These are phyloP conservation scores for Apiotrichum sp. DNA, from an alignment of 1,284 basidiomycete species.

Conservation along the genomic window DNA sequence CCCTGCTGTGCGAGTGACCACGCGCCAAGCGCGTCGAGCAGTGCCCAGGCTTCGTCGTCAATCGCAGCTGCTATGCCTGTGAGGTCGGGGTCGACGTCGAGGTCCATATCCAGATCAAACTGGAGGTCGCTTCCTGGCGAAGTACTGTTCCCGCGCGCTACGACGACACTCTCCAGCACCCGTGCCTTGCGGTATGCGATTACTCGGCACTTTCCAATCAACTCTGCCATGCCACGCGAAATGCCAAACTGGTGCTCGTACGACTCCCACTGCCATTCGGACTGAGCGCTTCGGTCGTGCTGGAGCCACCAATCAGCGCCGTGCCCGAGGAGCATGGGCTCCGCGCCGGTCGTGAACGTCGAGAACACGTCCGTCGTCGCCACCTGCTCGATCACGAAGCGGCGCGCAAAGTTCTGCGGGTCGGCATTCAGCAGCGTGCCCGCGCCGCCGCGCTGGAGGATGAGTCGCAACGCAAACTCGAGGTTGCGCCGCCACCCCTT, in stretches of 20 bases:
- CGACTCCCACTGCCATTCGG: conserved; percentile 15
- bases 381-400: conserved; percentile 20
- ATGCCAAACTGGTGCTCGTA: conserved; percentile 20
- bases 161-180: background rate
- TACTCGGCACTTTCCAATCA: conserved; percentile 15
- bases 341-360: conserved; percentile 16
- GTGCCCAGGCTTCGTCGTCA: conserved; percentile 1
- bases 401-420: conserved; percentile 10
- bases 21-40: conserved; percentile 7
- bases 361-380: conserved; percentile 18
- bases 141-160: background rate
- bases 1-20: conserved; percentile 11
- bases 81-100: conserved; percentile 2
- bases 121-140: background rate
- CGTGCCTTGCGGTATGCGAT: conserved; percentile 10
- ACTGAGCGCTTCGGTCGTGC: conserved; percentile 1
- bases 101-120: background rate
- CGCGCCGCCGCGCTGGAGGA: conserved; percentile 15
- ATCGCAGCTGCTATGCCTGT: conserved; percentile 5
- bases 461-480: conserved; percentile 15
- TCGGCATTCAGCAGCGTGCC: conserved; percentile 6
- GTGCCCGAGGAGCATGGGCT: conserved; percentile 15
- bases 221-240: conserved; percentile 16
- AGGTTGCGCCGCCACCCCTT: conserved; percentile 13
- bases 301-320: conserved; percentile 18